phyloP scores from a whole-genome alignment of 2,329 filamentous ascomycete species.

The Penicillium freii region DNA sequence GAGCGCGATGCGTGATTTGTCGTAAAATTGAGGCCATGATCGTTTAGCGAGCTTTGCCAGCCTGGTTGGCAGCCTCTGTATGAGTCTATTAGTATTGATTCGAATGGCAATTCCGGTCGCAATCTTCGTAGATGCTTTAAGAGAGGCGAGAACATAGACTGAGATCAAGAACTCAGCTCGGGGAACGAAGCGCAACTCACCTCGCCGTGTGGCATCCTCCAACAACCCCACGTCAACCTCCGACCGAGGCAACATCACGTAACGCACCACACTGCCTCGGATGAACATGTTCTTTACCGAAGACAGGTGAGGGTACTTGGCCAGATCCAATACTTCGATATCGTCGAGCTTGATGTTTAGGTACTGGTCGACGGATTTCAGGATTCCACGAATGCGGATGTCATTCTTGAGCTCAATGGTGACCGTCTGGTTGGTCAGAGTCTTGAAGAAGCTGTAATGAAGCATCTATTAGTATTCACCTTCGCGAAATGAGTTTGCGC shows the following conservation, averaged over 20 bases:
- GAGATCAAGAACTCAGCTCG: not conserved
- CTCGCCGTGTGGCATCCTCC: constrained; percentile 87
- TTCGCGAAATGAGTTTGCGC: not conserved
- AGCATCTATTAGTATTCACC: not conserved
- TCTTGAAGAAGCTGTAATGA: constrained; percentile 90
- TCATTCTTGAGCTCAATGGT: constrained; percentile 99
- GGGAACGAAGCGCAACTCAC: constrained; percentile 46
- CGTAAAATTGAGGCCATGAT: constrained; percentile 16
- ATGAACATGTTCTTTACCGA: constrained; percentile 97
- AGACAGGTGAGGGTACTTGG: constrained; percentile 89
- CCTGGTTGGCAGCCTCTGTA: constrained; percentile 51
- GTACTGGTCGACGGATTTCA: constrained; percentile 98
- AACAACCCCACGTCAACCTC: constrained; percentile 82
- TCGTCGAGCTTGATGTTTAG: constrained; percentile 99
- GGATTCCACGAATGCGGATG: constrained; percentile 89
- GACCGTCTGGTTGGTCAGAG: constrained; percentile 93
- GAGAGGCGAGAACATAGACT: not conserved
- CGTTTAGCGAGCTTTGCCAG: constrained; percentile 48
- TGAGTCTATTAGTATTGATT: constrained; percentile 10
- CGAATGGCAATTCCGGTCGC: not conserved
- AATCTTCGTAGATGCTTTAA: not conserved
- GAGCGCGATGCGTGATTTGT: constrained; percentile 17
- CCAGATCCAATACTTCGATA: constrained; percentile 85
- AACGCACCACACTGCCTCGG: constrained; percentile 85
- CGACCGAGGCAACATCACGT: constrained; percentile 79